Percentiles rank a stretch among this genome's conserved stretches.
phyloP scores from a whole-genome alignment of 2,329 filamentous ascomycete genomes.

The Rutstroemia sp. region DNA sequence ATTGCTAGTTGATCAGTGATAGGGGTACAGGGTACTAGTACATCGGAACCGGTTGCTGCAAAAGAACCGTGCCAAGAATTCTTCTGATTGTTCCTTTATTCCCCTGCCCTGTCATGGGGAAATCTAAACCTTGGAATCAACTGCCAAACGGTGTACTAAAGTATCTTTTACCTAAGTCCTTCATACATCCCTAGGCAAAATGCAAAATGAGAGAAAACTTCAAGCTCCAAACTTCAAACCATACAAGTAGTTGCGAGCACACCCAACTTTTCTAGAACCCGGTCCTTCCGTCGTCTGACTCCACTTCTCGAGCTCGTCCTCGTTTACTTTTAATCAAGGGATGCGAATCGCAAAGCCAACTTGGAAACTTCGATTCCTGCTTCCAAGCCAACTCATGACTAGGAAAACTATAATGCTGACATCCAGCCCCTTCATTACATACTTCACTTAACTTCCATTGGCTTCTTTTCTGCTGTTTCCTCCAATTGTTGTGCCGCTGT shows the following conservation, averaged over 20 bases:
- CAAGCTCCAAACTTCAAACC: not conserved
- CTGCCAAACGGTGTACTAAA: too few species aligned
- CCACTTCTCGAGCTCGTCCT: not conserved
- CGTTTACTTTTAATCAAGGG: not conserved
- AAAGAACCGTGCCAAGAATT: not conserved
- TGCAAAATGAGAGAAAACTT: too few species aligned
- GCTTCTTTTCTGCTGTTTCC: not conserved
- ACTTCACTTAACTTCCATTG: not conserved
- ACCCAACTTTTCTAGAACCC: not conserved
- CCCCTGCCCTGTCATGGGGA: too few species aligned
- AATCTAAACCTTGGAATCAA: too few species aligned
- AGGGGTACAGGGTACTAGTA: not conserved
- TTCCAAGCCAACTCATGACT: constrained; percentile 2
- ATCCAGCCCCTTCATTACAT: constrained; percentile 1
- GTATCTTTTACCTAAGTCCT: too few species aligned
- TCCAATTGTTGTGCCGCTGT: not conserved
- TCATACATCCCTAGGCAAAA: too few species aligned
- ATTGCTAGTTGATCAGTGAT: not conserved
- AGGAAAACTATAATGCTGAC: not conserved
- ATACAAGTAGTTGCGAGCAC: not conserved
- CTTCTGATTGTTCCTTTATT: too few species aligned
- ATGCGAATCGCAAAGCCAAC: not conserved
- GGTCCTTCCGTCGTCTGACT: not conserved
- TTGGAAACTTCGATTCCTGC: not conserved
- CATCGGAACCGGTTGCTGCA: not conserved